A percentile compares a stretch with the other conserved stretches of the same genome.
Evolutionary conservation across 768 basidiomycete species (phyloP).

Genomic region (Candolleomyces aberdarensis): DNA sequence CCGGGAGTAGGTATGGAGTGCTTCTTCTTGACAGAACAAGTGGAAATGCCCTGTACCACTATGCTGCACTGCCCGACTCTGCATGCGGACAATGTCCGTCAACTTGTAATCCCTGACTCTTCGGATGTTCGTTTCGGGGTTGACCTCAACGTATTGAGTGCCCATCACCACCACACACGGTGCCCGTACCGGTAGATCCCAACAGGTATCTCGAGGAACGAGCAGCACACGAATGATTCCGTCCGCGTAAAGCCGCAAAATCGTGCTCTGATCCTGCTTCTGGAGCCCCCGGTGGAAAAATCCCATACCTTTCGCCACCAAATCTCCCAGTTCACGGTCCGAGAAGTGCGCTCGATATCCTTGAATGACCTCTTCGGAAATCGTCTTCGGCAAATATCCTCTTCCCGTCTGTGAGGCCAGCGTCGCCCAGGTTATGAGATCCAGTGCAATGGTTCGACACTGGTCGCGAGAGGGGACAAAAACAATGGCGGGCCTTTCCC

Average conservation of each 20-base stretch:
- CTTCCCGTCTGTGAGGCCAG: constrained; percentile 64
- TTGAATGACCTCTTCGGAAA: constrained; percentile 55
- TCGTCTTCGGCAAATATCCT: constrained; percentile 60
- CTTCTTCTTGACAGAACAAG: constrained; percentile 88
- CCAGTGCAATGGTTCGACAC: constrained; percentile 69
- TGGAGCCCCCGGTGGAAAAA: constrained; percentile 77
- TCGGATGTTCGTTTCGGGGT: constrained; percentile 49
- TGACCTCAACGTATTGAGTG: constrained; percentile 73
- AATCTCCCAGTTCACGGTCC: constrained; percentile 64
- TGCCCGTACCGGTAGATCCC: constrained; percentile 85
- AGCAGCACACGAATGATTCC: constrained; percentile 79
- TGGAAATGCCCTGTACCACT: constrained; percentile 64
- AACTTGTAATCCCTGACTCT: constrained; percentile 79
- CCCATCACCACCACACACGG: constrained; percentile 86
- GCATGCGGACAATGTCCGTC: constrained; percentile 87
- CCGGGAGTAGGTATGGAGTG: constrained; percentile 73
- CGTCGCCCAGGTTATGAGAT: constrained; percentile 86
- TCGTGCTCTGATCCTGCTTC: constrained; percentile 62
- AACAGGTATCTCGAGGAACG: constrained; percentile 79
- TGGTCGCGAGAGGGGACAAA: constrained; percentile 87
- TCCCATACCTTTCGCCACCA: constrained; percentile 82
- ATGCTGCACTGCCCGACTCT: constrained; percentile 76
- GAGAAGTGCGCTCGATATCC: constrained; percentile 55
- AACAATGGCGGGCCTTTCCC: constrained; percentile 58
- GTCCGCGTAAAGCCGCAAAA: constrained; percentile 79